Percentiles rank a stretch among this genome's conserved stretches.
Evolutionary conservation across 1,284 basidiomycete genomes (phyloP).

Genomic region (Pisolithus thermaeus): DNA sequence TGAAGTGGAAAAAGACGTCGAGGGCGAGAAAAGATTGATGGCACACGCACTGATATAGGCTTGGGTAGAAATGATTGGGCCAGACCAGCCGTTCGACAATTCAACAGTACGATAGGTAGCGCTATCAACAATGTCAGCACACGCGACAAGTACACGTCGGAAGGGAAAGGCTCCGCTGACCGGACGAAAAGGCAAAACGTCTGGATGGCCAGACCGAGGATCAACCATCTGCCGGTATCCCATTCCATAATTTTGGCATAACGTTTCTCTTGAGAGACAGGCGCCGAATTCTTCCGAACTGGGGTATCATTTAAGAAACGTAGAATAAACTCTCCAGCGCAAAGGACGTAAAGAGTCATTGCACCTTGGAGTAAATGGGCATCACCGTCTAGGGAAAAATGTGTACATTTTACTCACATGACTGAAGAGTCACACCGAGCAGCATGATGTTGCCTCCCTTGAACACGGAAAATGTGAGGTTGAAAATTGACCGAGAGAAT

Average conservation of each 20-base stretch:
- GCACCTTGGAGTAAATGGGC: too few species aligned
- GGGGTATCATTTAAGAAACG: slow-evolving; percentile 13
- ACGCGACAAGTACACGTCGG: neutral
- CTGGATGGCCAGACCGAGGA: slow-evolving; percentile 33
- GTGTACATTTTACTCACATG: neutral
- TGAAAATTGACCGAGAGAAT: neutral
- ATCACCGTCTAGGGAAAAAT: too few species aligned
- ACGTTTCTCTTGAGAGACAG: neutral
- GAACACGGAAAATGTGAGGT: neutral
- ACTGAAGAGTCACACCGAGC: slow-evolving; percentile 29
- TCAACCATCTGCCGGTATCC: slow-evolving; percentile 14
- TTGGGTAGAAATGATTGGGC: slow-evolving; percentile 42
- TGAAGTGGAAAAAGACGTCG: slow-evolving; percentile 7
- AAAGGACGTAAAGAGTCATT: slow-evolving; percentile 16
- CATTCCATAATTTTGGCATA: neutral
- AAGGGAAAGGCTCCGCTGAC: slow-evolving; percentile 17
- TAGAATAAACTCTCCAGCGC: slow-evolving; percentile 23
- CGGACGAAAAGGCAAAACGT: slow-evolving; percentile 37
- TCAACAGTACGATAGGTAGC: slow-evolving; percentile 47
- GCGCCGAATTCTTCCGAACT: neutral
- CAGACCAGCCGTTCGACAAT: slow-evolving; percentile 41
- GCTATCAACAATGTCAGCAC: slow-evolving; percentile 14
- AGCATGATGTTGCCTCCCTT: slow-evolving; percentile 35
- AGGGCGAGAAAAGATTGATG: too few species aligned
- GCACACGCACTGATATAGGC: slow-evolving; percentile 40